Evolutionary conservation across 495 filamentous ascomycete species (phyloP), one percentile per base, ranked within the genome.

Genomic region (Annulohypoxylon moriforme): DNA sequence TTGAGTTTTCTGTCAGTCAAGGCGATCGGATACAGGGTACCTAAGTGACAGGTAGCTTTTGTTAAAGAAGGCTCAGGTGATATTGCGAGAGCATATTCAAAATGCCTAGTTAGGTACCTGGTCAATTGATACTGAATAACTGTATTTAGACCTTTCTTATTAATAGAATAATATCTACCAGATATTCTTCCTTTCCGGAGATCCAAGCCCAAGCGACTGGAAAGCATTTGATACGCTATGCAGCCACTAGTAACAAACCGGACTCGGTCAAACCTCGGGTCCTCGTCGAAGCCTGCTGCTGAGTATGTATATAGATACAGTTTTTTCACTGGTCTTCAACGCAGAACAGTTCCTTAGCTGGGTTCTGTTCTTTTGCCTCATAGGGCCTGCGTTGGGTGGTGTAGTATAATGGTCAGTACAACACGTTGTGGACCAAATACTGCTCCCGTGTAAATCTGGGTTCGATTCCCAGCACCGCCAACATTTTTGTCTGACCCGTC

Each of bases 401-500:
- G 55, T 71, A 60, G 68, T 71, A 65, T 71, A 71, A 57, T 71
- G 68, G 68, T 61, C 65, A 71, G 68, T 65, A 71, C 68, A 71
- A 71, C 61, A 71, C 68, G 68, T 71, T 71, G 68, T 71, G 68
- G 68, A 62, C 56, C 8, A 18, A 38, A 61, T 56, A 61, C 60
- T 60, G 44, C 53, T 71, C 65, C 68, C 68, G 68, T 71, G 61
- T 71, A 71, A 47, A 71, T 57, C 68, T 71, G 68, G 68, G 68
- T 71, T 70, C 67, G 67, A 70, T 70, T 64, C 67, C 67, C 67
- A 70, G 67, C 53, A 65, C 67, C 67, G 67, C 67, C 67, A 70
- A 36, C 36, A n/a, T 42, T 46, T 22, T 52, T n/a, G n/a, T n/a
- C n/a, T n/a, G n/a, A n/a, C n/a, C n/a, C n/a, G n/a, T n/a, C n/a